Conservation (phyloP, 177 flowering plant species). For the Vitis hybrid region DNA sequence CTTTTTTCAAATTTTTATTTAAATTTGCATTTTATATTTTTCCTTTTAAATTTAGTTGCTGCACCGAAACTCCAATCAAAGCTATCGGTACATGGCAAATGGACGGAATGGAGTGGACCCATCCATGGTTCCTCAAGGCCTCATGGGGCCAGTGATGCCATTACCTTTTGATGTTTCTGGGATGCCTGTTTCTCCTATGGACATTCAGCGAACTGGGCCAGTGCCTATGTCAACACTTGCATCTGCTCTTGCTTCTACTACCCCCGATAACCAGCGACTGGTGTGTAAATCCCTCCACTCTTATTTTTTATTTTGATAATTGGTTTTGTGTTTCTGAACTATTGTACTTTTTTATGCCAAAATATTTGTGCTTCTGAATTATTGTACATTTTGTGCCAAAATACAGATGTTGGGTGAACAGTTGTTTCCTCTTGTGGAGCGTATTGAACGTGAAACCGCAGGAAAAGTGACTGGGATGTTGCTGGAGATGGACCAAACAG, state of each 20-base stretch:
- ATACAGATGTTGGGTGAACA: slow-evolving; percentile 75
- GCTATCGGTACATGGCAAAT: slow-evolving; percentile 51
- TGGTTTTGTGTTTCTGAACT: not conserved
- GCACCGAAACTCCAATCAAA: slow-evolving; percentile 52
- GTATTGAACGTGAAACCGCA: slow-evolving; percentile 40
- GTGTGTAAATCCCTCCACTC: slow-evolving; percentile 26
- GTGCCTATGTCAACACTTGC: slow-evolving; percentile 55
- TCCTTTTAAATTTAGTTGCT: slow-evolving; percentile 24
- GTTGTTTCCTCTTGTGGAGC: slow-evolving; percentile 67
- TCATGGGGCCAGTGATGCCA: slow-evolving; percentile 49
- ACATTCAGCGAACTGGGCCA: slow-evolving; percentile 39
- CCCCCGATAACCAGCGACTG: slow-evolving; percentile 49
- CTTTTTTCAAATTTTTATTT: not conserved
- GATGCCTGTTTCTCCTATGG: slow-evolving; percentile 38
- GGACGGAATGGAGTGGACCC: slow-evolving; percentile 51
- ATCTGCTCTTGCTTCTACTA: slow-evolving; percentile 73
- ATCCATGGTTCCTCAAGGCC: slow-evolving; percentile 53
- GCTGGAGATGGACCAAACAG: slow-evolving; percentile 78
- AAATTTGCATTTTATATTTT: not conserved
- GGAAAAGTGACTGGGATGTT: slow-evolving; percentile 81
- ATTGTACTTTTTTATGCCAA: not conserved
- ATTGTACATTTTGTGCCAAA: not conserved
- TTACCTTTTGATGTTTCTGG: slow-evolving; percentile 47
- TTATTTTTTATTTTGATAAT: not conserved
- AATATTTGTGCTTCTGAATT: not conserved